Conservation (phyloP, 306 rosid species). For the Fagus sylvatica region DNA sequence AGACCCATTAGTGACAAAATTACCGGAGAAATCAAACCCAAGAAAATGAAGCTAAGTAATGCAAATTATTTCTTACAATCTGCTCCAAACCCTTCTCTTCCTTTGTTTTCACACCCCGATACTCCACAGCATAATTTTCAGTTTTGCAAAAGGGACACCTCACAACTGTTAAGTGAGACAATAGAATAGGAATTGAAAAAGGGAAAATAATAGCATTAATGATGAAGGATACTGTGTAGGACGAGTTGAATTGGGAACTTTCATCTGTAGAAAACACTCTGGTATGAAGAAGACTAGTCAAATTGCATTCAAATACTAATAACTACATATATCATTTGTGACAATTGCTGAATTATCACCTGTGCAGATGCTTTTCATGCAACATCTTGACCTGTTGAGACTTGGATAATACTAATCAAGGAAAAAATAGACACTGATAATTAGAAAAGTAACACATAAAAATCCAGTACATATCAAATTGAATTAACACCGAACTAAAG, state of each 20-base stretch:
- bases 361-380: conserved; percentile 97
- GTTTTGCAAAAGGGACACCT: conserved; percentile 98
- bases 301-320: conserved; percentile 14
- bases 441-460: conserved; percentile 25
- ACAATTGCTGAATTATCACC: conserved; percentile 48
- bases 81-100: conserved; percentile 94
- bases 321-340: conserved; percentile 4
- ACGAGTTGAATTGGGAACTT: conserved; percentile 97
- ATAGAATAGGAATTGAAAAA: neutral
- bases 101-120: conserved; percentile 90
- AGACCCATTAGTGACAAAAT: conserved; percentile 10
- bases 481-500: neutral
- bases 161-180: conserved; percentile 56
- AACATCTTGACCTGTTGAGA: conserved; percentile 97
- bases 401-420: conserved; percentile 85
- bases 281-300: conserved; percentile 43
- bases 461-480: conserved; percentile 3
- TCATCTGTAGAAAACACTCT: conserved; percentile 99
- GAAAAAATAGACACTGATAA: conserved; percentile 10
- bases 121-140: conserved; percentile 92
- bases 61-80: conserved; percentile 59
- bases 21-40: conserved; percentile 21
- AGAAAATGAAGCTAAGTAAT: conserved; percentile 17
- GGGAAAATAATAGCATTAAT: conserved; percentile 15
- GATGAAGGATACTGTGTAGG: conserved; percentile 94